Percentiles rank a stretch among this genome's conserved stretches.
These are phyloP conservation scores for Mucor piriformis DNA, from an alignment of 371 early-diverging fungal species.

Conservation along the genomic window DNA sequence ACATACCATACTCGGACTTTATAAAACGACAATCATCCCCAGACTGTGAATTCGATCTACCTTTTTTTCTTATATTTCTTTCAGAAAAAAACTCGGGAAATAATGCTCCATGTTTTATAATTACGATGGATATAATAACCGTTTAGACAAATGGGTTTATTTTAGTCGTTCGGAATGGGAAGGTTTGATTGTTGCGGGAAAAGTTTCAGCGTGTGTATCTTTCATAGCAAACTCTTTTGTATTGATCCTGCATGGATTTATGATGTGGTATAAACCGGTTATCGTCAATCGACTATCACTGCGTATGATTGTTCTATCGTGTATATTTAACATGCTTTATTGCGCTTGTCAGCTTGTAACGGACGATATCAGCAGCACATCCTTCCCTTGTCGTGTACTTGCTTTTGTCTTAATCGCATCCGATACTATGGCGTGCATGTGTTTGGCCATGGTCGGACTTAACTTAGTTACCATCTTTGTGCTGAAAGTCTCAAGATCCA, in stretches of 20 bases:
- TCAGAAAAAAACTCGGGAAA: not conserved
- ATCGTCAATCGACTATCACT: constrained; percentile 39
- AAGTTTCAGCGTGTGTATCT: constrained; percentile 17
- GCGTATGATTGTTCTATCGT: constrained; percentile 35
- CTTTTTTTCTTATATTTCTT: constrained; percentile 2
- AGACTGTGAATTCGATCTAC: not conserved
- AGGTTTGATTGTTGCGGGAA: constrained; percentile 6
- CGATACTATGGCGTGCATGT: constrained; percentile 35
- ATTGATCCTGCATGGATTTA: constrained; percentile 20
- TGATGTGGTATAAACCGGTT: constrained; percentile 25
- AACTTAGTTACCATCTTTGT: constrained; percentile 41
- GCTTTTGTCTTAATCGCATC: constrained; percentile 24
- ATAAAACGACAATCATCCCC: too few species aligned
- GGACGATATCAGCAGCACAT: constrained; percentile 6
- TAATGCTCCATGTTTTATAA: not conserved
- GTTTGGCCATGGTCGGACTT: constrained; percentile 40
- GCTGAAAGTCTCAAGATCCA: constrained; percentile 22
- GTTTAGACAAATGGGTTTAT: not conserved
- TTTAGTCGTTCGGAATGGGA: constrained; percentile 4
- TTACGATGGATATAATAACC: not conserved
- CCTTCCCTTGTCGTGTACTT: constrained; percentile 18
- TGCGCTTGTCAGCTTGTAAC: constrained; percentile 18
- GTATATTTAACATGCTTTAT: constrained; percentile 26
- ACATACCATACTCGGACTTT: constrained; percentile 1
- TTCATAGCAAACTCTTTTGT: constrained; percentile 19